These are phyloP conservation scores for Nidularia pulvinata DNA, from an alignment of 768 basidiomycete genomes.

Conservation along the genomic window DNA sequence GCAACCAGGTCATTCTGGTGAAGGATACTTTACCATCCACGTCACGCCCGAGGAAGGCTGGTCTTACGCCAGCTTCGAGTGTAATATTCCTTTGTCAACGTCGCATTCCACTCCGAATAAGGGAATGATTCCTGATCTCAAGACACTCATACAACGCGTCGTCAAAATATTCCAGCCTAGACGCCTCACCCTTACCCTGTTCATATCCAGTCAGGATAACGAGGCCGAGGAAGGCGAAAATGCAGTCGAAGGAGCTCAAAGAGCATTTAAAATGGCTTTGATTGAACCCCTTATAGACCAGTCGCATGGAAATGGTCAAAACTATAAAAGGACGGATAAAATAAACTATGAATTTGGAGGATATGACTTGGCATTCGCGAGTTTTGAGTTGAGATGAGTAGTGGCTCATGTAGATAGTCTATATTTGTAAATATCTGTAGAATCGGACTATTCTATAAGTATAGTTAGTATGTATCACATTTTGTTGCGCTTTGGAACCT, in stretches of 20 bases:
- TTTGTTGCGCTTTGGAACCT: too few species aligned
- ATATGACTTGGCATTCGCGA: slow-evolving; percentile 89
- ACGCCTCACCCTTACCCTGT: slow-evolving; percentile 83
- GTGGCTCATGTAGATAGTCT: too few species aligned
- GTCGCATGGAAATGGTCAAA: slow-evolving; percentile 8
- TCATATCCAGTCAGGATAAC: slow-evolving; percentile 73
- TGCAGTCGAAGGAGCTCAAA: slow-evolving; percentile 72
- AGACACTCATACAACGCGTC: slow-evolving; percentile 83
- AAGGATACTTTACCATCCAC: slow-evolving; percentile 98
- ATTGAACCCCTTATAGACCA: slow-evolving; percentile 17
- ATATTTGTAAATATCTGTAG: too few species aligned
- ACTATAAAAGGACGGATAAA: slow-evolving; percentile 88
- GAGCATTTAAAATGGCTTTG: slow-evolving; percentile 70
- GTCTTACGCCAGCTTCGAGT: slow-evolving; percentile 99
- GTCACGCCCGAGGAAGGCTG: slow-evolving; percentile 98
- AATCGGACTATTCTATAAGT: too few species aligned
- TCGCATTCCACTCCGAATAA: slow-evolving; percentile 23
- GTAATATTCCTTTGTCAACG: slow-evolving; percentile 80
- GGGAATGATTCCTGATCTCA: slow-evolving; percentile 66
- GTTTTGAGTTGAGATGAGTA: slow-evolving; percentile 56
- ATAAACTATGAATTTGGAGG: slow-evolving; percentile 98
- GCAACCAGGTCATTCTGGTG: slow-evolving; percentile 35
- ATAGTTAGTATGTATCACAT: too few species aligned
- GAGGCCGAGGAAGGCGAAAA: slow-evolving; percentile 42
- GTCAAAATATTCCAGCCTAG: slow-evolving; percentile 93